Base-by-base conservation (phyloP, 768 basidiomycete species). In the Mycena vulgaris region DNA sequence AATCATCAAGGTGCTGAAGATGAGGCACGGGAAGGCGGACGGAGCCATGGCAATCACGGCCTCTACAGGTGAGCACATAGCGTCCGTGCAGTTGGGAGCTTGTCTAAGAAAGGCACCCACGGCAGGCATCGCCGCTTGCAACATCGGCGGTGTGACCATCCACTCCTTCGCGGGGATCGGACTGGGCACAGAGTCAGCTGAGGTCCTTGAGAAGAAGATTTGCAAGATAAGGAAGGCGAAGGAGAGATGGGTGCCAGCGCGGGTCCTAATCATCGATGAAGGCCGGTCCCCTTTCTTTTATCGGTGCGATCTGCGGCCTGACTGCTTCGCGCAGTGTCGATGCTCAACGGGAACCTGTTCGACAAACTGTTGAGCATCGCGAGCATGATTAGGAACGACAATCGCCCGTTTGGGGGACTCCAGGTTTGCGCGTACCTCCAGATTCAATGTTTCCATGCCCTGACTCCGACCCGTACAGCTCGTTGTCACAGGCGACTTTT, bases 401-500 rank as follows among this genome's bases (percentile, higher is more conserved):
- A 75, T 0, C 83, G 84, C 37, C 94, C 97, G 0, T 99, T 98
- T 69, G 97, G 97, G 33, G 97, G 95, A 1, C 96, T 99, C 28
- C 97, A 99, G 86, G 93, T 93, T 42, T 9, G 78, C 64, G 45
- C 37, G 21, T 5, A 6, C 42, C 7, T 6, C 21, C 17, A 11
- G 30, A 28, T 63, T 10, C 30, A 17, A 40, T 40, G n/a, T n/a
- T n/a, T 45, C 21, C n/a, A n/a, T n/a, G 4, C 14, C 21, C 48
- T 49, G 14, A 49, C 25, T 27, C 7, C 47, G 10, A 3, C 13
- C 27, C 27, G 27, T 63, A 5, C 76, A 96, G 93, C 80, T 98
- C 40, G 85, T 98, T 66, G 91, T 97, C n/a, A 97, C 96, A 3
- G 97, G 97, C 10, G 97, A 99, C 78, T 99, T 98, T 83, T 98